Evolutionary conservation across 2,329 filamentous ascomycete genomes (phyloP), one percentile per base, ranked within the genome.

Genomic region (Nannizziopsis arthrosporioides): DNA sequence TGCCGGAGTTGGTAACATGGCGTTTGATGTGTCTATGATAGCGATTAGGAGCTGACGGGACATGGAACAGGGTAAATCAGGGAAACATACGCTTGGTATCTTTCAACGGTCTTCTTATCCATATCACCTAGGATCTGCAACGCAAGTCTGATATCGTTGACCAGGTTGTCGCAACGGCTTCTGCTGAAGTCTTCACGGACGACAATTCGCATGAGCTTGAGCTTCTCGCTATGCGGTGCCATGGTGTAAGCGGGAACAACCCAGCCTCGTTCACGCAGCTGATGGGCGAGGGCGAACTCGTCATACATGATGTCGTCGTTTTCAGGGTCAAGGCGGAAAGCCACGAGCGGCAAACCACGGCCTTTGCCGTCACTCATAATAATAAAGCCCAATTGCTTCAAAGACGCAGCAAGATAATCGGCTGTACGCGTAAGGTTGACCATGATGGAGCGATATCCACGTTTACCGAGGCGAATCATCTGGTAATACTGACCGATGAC

Each of bases 401-500:
- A 78, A 22, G 81, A 76, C 1, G 77, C 74, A 41, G 84, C 77
- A 10, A 96, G 79, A 66, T 94, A 94, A 68, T 96, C 87, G 18
- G 90, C 82, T 0, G 84, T 94, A 46, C 84, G 80, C 18, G 87
- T 95, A 53, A 96, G 74, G 71, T 96, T 96, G 60, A 80, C 76
- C 90, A 95, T 95, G 72, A 96, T 94, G 59, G 82, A 76, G 48
- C 84, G 80, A 74, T 94, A 96, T 43, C 90, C 90, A 54, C 82
- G 81, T 76, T 93, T 94, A 52, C 90, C 90, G 3, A 96, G 80
- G 27, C 90, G 85, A 64, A 95, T 94, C 62, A 96, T 77, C 70
- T 95, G 89, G 72, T 96, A 95, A 72, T 95, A 96, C 69, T 96
- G 90, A 22, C 86, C 90, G 53, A 96, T 94, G 61, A 95, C 85